phyloP scores from a whole-genome alignment of 495 filamentous ascomycete species.

The Lasiosphaeria hispida region DNA sequence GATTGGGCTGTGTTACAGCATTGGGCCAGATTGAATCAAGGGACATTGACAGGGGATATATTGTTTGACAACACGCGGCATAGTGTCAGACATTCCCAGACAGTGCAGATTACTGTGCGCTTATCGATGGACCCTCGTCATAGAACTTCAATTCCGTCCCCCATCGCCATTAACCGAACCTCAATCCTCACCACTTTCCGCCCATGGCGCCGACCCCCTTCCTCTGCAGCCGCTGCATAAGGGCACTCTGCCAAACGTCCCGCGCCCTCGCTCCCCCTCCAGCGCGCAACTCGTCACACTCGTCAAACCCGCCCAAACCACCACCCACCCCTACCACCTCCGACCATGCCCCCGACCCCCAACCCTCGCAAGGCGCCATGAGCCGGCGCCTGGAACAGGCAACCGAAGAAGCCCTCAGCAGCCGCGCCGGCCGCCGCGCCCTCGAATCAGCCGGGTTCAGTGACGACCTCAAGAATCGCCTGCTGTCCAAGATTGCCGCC shows the following conservation, averaged over 20 bases:
- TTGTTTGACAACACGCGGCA: too few relatives aligned
- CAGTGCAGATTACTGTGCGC: too few relatives aligned
- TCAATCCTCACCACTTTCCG: not conserved
- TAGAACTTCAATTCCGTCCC: too few relatives aligned
- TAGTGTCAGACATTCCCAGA: too few relatives aligned
- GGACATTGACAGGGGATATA: too few relatives aligned
- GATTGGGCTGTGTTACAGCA: too few relatives aligned
- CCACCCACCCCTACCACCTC: not conserved
- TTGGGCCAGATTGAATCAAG: too few relatives aligned
- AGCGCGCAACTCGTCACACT: not conserved
- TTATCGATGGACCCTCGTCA: too few relatives aligned
- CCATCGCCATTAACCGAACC: not conserved
- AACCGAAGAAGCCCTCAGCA: conserved; percentile 73
- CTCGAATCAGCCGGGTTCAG: conserved; percentile 83
- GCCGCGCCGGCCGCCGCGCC: conserved; percentile 67
- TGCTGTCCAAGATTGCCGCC: conserved; percentile 71
- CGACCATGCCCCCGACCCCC: not conserved
- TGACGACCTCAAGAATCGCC: conserved; percentile 71
- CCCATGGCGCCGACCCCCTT: conserved; percentile 19
- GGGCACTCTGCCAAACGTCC: conserved; percentile 10
- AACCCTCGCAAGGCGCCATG: conserved; percentile 59
- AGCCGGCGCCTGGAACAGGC: conserved; percentile 70
- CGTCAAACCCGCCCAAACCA: not conserved
- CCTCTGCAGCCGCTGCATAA: conserved; percentile 14
- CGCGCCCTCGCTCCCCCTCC: not conserved